Base-by-base conservation (phyloP, 306 rosid species). In the Cicer cuneatum region DNA sequence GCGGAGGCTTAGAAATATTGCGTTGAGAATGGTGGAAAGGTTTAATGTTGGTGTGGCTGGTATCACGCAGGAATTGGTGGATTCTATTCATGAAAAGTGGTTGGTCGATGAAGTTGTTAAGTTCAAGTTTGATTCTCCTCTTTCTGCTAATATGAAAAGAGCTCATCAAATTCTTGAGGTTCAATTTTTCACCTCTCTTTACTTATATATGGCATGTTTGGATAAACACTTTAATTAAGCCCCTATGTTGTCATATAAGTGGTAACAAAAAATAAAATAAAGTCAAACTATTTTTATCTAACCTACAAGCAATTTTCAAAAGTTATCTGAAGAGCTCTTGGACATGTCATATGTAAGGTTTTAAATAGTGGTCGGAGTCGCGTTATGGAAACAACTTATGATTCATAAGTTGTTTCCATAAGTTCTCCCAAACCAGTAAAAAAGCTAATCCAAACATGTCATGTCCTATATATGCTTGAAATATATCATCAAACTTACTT, bases 151-250 rank as follows among this genome's bases (percentile, higher is more conserved):
- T 92, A 91, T 93, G 98, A 89, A 33, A 84, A 83, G 89, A 81
- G 86, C 96, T 53, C 96, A 86, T 69, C 84, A 86, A 49, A 79
- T 81, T 53, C 89, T 93, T 56, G 91, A 91, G 96, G 97, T 93
- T 93, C 21, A 61, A 62, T 64, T 1, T 16, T 70, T 10, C 5
- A 1, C 39, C 10, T 10, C 35, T 18, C 15, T 41, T 67, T 68
- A 41, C 39, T 81, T 58, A 43, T 43, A 2, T 43, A 45, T 29
- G 35, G 35, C 35, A 29, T 29, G 35, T 29, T 29, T 29, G 5
- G 35, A 29, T 3, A 29, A 29, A 29, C 35, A 29, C 35, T 29
- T 29, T 4, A 29, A 29, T 29, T 29, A 29, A 4, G 35, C 35
- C 35, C 35, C 4, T 29, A 29, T 29, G 5, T 29, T 29, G 35